phyloP scores from a whole-genome alignment of 2,329 filamentous ascomycete genomes.

The Ophiostoma sp. region DNA sequence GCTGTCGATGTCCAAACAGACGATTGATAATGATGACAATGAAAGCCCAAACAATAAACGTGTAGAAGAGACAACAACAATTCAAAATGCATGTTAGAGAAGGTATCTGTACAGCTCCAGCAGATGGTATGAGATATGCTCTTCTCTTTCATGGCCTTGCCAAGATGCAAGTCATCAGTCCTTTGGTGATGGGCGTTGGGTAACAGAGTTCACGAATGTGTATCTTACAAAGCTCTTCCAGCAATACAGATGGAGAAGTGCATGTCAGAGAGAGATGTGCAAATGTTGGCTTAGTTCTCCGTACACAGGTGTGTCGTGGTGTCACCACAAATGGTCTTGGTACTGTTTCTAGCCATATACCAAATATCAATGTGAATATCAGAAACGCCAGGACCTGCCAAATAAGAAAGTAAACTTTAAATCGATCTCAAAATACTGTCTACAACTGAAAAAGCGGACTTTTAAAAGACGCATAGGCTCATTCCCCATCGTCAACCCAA shows the following conservation, averaged over 20 bases:
- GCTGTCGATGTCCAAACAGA: neutral
- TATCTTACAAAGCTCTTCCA: neutral
- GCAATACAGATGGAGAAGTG: neutral
- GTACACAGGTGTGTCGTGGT: neutral
- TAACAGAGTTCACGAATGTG: neutral
- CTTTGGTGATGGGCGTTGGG: neutral
- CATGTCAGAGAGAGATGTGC: neutral
- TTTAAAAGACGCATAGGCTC: neutral
- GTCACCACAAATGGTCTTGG: too few species aligned
- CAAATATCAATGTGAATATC: neutral
- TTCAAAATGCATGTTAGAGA: neutral
- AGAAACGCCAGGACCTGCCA: neutral
- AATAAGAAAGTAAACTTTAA: neutral
- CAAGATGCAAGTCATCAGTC: neutral
- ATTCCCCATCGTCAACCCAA: neutral
- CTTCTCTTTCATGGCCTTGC: neutral
- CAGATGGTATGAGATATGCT: neutral
- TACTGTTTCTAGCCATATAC: neutral
- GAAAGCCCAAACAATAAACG: neutral
- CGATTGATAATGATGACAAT: neutral
- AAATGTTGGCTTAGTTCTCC: neutral
- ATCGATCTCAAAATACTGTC: too few species aligned
- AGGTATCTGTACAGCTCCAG: too few species aligned
- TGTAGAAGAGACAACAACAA: neutral
- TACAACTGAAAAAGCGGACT: neutral